These are phyloP conservation scores for Ascochyta clinopodiicola DNA, from an alignment of 2,329 filamentous ascomycete genomes.

Conservation along the genomic window DNA sequence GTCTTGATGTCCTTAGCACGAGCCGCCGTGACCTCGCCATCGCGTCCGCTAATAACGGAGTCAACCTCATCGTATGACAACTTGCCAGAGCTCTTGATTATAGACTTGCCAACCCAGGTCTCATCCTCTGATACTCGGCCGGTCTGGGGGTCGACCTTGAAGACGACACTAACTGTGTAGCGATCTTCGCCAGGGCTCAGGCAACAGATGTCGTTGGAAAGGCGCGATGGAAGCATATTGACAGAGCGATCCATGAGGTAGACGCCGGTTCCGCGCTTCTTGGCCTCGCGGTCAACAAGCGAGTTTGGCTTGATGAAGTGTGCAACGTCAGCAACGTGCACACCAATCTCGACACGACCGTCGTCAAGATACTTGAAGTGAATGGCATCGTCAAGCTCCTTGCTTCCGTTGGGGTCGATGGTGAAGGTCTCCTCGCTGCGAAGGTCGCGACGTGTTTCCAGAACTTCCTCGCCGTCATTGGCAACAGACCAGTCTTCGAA, in stretches of 20 bases:
- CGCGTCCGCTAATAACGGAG: slow-evolving; percentile 72
- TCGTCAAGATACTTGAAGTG: slow-evolving; percentile 86
- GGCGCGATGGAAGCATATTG: slow-evolving; percentile 84
- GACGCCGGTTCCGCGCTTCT: slow-evolving; percentile 95
- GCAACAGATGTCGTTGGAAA: slow-evolving; percentile 87
- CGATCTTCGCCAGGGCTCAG: slow-evolving; percentile 86
- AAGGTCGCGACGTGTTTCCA: slow-evolving; percentile 86
- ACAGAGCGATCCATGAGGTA: slow-evolving; percentile 90
- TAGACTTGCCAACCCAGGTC: slow-evolving; percentile 90
- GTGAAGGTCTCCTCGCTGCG: slow-evolving; percentile 88
- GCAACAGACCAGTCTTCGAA: slow-evolving; percentile 89
- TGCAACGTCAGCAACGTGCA: slow-evolving; percentile 93
- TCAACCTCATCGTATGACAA: slow-evolving; percentile 87
- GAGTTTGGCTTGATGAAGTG: slow-evolving; percentile 98
- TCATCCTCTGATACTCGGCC: slow-evolving; percentile 83
- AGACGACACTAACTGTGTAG: slow-evolving; percentile 89
- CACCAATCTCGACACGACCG: slow-evolving; percentile 89
- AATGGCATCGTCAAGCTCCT: slow-evolving; percentile 89
- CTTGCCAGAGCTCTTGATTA: slow-evolving; percentile 90
- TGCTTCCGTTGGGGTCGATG: slow-evolving; percentile 85
- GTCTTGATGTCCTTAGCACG: slow-evolving; percentile 79
- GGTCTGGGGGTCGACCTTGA: slow-evolving; percentile 83
- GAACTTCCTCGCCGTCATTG: slow-evolving; percentile 77
- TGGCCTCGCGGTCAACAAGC: slow-evolving; percentile 93
- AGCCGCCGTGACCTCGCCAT: slow-evolving; percentile 69